Base-by-base conservation (phyloP, 768 basidiomycete species). In the Calocybe gangraenosa region DNA sequence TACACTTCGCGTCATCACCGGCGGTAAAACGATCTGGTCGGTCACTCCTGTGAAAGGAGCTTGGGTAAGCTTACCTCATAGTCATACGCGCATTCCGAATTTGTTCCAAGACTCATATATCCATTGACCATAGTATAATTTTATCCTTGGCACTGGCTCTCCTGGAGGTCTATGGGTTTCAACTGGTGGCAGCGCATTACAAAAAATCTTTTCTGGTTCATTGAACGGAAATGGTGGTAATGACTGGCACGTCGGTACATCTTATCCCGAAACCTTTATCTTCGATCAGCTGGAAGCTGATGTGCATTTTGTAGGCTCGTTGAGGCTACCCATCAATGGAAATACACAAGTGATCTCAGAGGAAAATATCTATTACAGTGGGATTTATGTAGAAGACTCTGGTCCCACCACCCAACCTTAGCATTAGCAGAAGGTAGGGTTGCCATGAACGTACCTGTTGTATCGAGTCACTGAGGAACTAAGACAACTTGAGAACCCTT, bases 401-500 rank as follows among this genome's bases (percentile, higher is more conserved):
- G 31, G 40, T 19, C 30, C 40, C 18, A 40, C 37, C 5, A 32
- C 21, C 37, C 37, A 46, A 28, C 37, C 37, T 32, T 46, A 21
- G 19, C 23, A 37, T 20, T 15, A 5, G n/a, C n/a, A 28, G 19
- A 30, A 2, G 6, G 15, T 15, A 30, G 28, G 32, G 21, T 25
- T 15, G n/a, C 10, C 20, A 7, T 18, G 19, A 37, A 34, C 35
- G 38, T n/a, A n/a, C n/a, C n/a, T n/a, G n/a, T n/a, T n/a, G n/a
- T n/a, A n/a, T n/a, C n/a, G n/a, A n/a, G n/a, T 44, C 25, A 15
- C 1, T 23, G 13, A 25, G 46, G 31, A 14, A 55, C 49, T 14
- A 57, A 42, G 1, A 50, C 51, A 23, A 54, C 40, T 15, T 42
- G 50, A 37, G 50, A 55, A 25, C 36, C 44, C 1, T 37, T 37